phyloP scores from a whole-genome alignment of 139 green algal genomes.

The Spirogloea muscicola region DNA sequence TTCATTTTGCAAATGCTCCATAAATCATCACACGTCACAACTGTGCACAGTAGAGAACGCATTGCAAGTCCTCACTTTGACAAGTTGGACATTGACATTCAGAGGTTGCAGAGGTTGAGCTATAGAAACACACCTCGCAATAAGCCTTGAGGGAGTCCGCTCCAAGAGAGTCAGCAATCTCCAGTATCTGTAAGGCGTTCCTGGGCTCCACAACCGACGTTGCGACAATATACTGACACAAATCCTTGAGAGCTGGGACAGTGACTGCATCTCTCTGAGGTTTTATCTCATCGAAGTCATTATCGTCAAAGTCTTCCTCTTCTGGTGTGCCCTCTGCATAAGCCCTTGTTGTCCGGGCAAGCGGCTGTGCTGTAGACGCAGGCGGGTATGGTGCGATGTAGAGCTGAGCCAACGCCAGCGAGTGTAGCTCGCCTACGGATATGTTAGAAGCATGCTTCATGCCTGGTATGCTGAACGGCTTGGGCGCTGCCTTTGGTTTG shows the following conservation, averaged over 20 bases:
- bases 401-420: constrained; percentile 59
- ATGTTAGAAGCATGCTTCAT: constrained; percentile 57
- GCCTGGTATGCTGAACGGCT: constrained; percentile 53
- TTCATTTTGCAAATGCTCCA: no score
- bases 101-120: no score
- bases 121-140: constrained; percentile 59
- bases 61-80: no score
- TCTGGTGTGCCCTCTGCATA: no score
- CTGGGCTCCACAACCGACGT: constrained; percentile 69
- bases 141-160: constrained; percentile 63
- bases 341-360: no score
- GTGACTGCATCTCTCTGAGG: no score
- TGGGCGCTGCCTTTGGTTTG: not conserved
- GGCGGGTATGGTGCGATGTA: constrained; percentile 32
- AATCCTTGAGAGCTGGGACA: constrained; percentile 58
- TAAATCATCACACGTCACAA: no score
- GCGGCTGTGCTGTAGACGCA: no score
- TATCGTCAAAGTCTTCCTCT: no score
- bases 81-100: no score
- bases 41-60: no score
- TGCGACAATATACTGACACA: constrained; percentile 69
- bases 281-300: no score
- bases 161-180: constrained; percentile 71
- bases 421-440: constrained; percentile 88
- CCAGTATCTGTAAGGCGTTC: constrained; percentile 65